phyloP scores from a whole-genome alignment of 768 basidiomycete genomes.

The Amylocystis lapponica region DNA sequence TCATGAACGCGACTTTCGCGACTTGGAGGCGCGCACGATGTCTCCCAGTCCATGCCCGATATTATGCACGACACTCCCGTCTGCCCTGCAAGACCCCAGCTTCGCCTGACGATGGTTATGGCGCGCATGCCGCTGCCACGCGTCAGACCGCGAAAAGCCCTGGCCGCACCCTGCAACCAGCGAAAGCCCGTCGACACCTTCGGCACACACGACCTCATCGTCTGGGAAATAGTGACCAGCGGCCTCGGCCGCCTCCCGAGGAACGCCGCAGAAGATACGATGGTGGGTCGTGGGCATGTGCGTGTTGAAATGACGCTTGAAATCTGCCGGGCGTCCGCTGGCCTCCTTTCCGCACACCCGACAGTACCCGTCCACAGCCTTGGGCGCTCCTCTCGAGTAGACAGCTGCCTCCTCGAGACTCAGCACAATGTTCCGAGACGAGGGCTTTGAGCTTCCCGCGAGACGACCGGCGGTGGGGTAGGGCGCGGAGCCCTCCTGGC shows the following conservation, averaged over 20 bases:
- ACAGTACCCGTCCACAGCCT: too few species aligned
- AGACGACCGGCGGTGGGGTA: too few species aligned
- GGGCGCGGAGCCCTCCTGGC: too few species aligned
- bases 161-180: slow-evolving; percentile 35
- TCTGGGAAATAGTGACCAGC: background rate
- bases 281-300: slow-evolving; percentile 34
- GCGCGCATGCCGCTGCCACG: slow-evolving; percentile 37
- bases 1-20: background rate
- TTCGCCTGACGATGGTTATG: background rate
- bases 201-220: slow-evolving; percentile 12
- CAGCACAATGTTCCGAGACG: too few species aligned
- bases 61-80: too few species aligned
- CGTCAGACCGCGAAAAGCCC: slow-evolving; percentile 34
- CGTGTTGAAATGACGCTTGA: slow-evolving; percentile 52
- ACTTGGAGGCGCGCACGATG: background rate
- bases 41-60: background rate
- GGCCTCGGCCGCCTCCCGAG: slow-evolving; percentile 18
- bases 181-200: slow-evolving; percentile 22
- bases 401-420: too few species aligned
- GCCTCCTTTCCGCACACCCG: too few species aligned
- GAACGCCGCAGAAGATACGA: slow-evolving; percentile 35
- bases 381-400: too few species aligned
- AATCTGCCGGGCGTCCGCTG: slow-evolving; percentile 51
- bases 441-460: too few species aligned
- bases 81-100: too few species aligned